phyloP scores from a whole-genome alignment of 192 early-diverging fungal genomes.

The Radiomyces spectabilis region DNA sequence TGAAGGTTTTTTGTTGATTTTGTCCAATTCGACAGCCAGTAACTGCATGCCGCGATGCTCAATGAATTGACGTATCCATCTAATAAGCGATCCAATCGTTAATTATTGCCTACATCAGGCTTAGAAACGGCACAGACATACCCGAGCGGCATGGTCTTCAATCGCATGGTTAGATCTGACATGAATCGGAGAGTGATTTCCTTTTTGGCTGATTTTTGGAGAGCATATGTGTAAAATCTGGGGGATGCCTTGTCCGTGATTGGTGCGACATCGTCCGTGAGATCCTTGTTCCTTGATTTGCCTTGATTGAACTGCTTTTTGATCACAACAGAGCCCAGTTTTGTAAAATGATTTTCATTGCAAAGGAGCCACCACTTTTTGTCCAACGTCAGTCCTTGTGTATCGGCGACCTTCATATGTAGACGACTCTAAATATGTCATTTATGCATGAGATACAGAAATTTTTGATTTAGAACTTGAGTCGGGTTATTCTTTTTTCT shows the following conservation, averaged over 20 bases:
- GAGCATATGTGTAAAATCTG: constrained; percentile 1
- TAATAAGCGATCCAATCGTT: too few species aligned
- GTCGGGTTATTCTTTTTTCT: neutral
- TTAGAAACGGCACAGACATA: neutral
- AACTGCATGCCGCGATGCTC: constrained; percentile 63
- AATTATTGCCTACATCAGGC: neutral
- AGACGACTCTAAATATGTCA: constrained; percentile 4
- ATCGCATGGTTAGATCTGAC: neutral
- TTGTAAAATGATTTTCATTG: constrained; percentile 16
- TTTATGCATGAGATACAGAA: neutral
- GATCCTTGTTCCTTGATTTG: neutral
- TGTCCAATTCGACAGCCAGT: constrained; percentile 55
- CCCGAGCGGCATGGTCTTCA: constrained; percentile 11
- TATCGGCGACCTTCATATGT: constrained; percentile 8
- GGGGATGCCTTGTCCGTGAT: neutral
- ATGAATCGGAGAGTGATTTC: constrained; percentile 5
- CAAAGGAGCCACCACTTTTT: constrained; percentile 23
- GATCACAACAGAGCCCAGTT: constrained; percentile 3
- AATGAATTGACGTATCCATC: constrained; percentile 71
- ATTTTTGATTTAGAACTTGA: neutral
- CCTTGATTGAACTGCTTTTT: neutral
- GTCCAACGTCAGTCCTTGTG: constrained; percentile 6
- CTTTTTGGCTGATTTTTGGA: neutral
- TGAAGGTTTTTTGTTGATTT: constrained; percentile 41
- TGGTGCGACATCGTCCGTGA: neutral